Base-by-base conservation (phyloP, 2,329 filamentous ascomycete genomes). In the Didymellaceae sp. region DNA sequence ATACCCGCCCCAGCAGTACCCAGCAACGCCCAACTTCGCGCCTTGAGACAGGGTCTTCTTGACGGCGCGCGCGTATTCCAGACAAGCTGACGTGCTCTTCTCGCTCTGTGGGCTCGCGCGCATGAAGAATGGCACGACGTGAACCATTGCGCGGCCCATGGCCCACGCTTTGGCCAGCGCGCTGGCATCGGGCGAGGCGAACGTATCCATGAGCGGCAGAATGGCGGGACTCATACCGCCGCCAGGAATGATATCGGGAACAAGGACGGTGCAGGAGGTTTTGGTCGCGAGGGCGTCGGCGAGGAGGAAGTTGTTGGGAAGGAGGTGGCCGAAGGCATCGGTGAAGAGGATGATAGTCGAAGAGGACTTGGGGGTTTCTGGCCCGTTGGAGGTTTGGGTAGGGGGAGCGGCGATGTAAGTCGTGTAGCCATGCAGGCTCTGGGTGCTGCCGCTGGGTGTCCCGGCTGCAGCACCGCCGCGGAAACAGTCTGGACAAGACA, bases 401-500 rank as follows among this genome's bases (percentile, higher is more conserved):
- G 48, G 32, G 11, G 55, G 46, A 4, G 17, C 30, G 4, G 61
- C 58, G 20, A 66, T 48, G 47, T 67, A 67, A 5, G 62, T 67
- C 4, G n/a, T 18, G 11, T 49, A 6, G 38, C 46, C 53, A 45
- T 61, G 45, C 34, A 61, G 37, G 2, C 31, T 44, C 11, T 34
- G 2, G 1, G 39, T 37, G 2, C 21, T 32, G 43, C 60, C 60
- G 21, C 35, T 45, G n/a, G 63, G 63, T 4, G 52, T 47, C 16
- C 58, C 61, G 6, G 44, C 38, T 33, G 53, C 57, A 22, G 30
- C 40, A 18, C 52, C 55, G 42, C 63, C 63, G 17, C 49, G 47
- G 40, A 67, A 67, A 35, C 63, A 67, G 35, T 63, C 61, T 18
- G 59, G 57, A 41, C 63, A 67, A 16, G 62, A 45, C 62, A 67